phyloP scores from a whole-genome alignment of 73 alveolate species.

The Stentor roeselii region DNA sequence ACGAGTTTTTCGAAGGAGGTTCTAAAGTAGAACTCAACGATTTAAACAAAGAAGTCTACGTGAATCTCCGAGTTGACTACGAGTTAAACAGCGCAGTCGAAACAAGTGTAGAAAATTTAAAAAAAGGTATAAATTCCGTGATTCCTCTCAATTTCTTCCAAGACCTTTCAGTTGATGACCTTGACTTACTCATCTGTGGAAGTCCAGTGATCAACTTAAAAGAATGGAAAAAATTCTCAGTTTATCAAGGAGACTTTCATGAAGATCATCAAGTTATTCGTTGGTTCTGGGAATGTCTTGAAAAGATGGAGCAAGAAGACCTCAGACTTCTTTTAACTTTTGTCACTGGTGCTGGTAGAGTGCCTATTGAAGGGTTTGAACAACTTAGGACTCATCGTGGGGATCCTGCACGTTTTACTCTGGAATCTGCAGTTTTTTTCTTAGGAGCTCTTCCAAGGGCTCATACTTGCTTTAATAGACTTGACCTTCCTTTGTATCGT shows the following conservation, averaged over 20 bases:
- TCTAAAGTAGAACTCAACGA: constrained; percentile 54
- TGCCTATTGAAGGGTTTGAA: constrained; percentile 89
- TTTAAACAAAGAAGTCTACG: constrained; percentile 60
- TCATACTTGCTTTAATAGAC: constrained; percentile 94
- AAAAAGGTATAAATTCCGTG: constrained; percentile 76
- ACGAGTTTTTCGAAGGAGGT: constrained; percentile 37
- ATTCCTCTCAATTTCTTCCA: constrained; percentile 72
- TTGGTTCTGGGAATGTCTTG: constrained; percentile 81
- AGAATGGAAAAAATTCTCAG: constrained; percentile 87
- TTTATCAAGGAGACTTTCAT: constrained; percentile 67
- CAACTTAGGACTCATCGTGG: constrained; percentile 82
- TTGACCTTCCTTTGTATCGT: constrained; percentile 80
- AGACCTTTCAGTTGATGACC: constrained; percentile 74
- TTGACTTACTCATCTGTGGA: constrained; percentile 86
- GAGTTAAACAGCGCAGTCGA: constrained; percentile 52
- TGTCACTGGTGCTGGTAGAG: constrained; percentile 94
- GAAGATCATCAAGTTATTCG: constrained; percentile 56
- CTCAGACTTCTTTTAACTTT: constrained; percentile 79
- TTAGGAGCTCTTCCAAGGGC: constrained; percentile 84
- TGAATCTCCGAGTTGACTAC: constrained; percentile 57
- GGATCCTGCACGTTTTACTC: constrained; percentile 75
- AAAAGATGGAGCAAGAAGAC: constrained; percentile 66
- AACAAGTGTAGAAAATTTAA: constrained; percentile 54
- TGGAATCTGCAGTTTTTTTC: constrained; percentile 57
- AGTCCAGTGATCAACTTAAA: constrained; percentile 77